phyloP scores from a whole-genome alignment of 805 yeast species.

The Nakazawaea pomicola region DNA sequence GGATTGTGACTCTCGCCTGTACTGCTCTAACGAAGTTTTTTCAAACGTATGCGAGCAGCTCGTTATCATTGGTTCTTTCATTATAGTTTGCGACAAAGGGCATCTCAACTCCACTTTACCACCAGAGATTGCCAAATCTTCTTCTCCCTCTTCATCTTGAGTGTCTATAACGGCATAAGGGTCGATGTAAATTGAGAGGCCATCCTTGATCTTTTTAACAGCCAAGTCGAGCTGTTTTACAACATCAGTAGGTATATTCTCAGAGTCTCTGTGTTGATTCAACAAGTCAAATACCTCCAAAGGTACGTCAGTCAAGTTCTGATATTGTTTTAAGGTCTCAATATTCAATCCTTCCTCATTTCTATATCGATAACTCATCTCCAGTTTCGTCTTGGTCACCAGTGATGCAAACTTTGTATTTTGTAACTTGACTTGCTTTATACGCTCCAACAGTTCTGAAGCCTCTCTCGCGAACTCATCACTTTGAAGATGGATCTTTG shows the following conservation, averaged over 20 bases:
- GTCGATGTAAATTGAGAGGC: conserved; percentile 4
- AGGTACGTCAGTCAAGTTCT: neutral
- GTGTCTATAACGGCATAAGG: conserved; percentile 11
- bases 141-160: conserved; percentile 42
- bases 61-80: conserved; percentile 48
- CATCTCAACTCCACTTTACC: conserved; percentile 66
- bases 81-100: conserved; percentile 54
- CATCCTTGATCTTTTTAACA: neutral
- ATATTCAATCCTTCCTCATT: conserved; percentile 1
- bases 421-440: neutral
- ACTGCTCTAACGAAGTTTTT: conserved; percentile 33
- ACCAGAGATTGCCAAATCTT: conserved; percentile 63
- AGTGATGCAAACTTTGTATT: neutral
- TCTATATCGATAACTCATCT: neutral
- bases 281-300: conserved; percentile 2
- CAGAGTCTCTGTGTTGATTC: neutral
- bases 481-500: neutral
- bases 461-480: neutral
- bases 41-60: conserved; percentile 65
- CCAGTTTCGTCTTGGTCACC: conserved; percentile 6
- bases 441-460: neutral
- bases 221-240: neutral
- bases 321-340: conserved; percentile 5
- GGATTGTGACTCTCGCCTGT: conserved; percentile 20
- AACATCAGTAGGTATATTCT: neutral